Conservation (phyloP, 2,329 filamentous ascomycete species). For the Epichloe sp. region DNA sequence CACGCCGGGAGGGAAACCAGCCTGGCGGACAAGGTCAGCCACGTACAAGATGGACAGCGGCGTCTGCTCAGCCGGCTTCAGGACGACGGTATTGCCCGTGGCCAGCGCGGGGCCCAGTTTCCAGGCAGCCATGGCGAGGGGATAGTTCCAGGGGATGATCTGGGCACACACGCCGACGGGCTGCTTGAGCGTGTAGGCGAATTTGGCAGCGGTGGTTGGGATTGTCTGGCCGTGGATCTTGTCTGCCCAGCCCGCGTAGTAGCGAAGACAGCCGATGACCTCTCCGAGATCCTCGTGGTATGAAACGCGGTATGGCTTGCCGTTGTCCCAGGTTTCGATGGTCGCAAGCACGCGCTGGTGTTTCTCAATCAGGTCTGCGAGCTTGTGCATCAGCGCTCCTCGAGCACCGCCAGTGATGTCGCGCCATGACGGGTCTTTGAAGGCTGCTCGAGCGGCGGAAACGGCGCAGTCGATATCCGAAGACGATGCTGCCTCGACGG, state of each 20-base stretch:
- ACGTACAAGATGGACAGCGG: constrained; percentile 53
- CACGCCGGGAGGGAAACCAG: constrained; percentile 67
- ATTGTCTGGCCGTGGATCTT: constrained; percentile 70
- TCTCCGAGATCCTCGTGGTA: constrained; percentile 50
- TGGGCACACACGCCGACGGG: constrained; percentile 64
- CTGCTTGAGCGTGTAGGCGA: constrained; percentile 63
- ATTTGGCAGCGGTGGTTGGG: constrained; percentile 51
- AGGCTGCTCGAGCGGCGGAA: constrained; percentile 46
- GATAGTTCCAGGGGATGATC: constrained; percentile 69
- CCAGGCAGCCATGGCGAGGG: constrained; percentile 39
- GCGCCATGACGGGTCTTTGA: constrained; percentile 56
- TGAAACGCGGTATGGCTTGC: constrained; percentile 50
- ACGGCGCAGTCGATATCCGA: constrained; percentile 22
- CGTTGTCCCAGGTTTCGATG: constrained; percentile 73
- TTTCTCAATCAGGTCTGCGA: constrained; percentile 56
- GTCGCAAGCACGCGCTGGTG: constrained; percentile 38
- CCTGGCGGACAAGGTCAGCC: constrained; percentile 53
- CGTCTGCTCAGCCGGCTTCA: constrained; percentile 57
- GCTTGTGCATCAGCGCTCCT: constrained; percentile 54
- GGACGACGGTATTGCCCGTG: constrained; percentile 48
- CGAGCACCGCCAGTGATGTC: constrained; percentile 53
- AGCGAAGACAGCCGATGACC: constrained; percentile 39
- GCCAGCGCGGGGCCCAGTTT: constrained; percentile 62
- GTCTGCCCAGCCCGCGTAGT: constrained; percentile 69
- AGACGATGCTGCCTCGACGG: constrained; percentile 17